Evolutionary conservation across 192 early-diverging fungal species (phyloP).

Genomic region (Dimargaris cristalligena): DNA sequence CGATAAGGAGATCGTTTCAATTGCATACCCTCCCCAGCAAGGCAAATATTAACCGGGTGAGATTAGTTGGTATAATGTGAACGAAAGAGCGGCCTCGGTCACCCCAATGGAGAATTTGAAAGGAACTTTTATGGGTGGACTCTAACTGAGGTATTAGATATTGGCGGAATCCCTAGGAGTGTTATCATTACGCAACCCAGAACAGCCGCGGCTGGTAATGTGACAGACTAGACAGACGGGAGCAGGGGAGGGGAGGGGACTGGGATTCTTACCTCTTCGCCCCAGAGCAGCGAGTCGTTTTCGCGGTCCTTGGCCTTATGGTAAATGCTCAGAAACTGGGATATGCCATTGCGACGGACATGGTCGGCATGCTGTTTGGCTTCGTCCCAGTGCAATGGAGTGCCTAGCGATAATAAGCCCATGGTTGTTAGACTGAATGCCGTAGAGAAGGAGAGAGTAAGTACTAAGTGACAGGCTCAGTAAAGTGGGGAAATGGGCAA

Average conservation of each 20-base stretch:
- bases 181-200: neutral
- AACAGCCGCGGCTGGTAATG: neutral
- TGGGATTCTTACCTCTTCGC: constrained; percentile 66
- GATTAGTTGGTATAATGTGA: neutral
- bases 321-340: constrained; percentile 83
- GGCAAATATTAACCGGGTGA: neutral
- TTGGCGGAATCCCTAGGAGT: no score
- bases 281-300: constrained; percentile 77
- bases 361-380: constrained; percentile 69
- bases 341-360: constrained; percentile 81
- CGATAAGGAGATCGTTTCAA: no score
- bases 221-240: constrained; percentile 9
- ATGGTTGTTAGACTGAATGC: no score
- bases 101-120: no score
- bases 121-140: no score
- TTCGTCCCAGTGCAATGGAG: constrained; percentile 90
- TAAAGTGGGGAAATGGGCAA: no score
- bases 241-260: neutral
- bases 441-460: no score
- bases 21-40: no score
- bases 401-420: constrained; percentile 88
- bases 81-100: neutral
- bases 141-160: no score
- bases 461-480: no score
- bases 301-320: constrained; percentile 59